These are phyloP conservation scores for Prasinococcaceae sp. DNA, from an alignment of 139 green algal genomes.

Conservation along the genomic window DNA sequence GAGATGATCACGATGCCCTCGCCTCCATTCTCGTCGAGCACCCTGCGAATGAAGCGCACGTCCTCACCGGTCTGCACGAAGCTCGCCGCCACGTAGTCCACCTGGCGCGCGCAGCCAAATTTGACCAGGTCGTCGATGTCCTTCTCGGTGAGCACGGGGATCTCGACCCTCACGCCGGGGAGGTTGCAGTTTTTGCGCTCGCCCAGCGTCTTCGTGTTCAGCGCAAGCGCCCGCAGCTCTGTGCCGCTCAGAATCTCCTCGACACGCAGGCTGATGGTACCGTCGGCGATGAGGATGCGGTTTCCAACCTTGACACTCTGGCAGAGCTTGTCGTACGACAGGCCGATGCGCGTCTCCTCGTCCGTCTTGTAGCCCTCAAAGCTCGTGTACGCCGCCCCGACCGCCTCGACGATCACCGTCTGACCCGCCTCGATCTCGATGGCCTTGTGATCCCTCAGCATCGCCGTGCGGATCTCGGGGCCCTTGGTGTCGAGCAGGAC, in stretches of 20 bases:
- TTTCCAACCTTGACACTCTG: constrained; percentile 30
- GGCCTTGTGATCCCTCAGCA: constrained; percentile 24
- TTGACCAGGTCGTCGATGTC: constrained; percentile 55
- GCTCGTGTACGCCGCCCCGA: constrained; percentile 32
- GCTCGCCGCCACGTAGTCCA: constrained; percentile 48
- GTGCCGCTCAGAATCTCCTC: constrained; percentile 23
- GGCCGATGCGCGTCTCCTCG: constrained; percentile 19
- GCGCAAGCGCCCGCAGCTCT: constrained; percentile 26
- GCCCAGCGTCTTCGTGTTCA: constrained; percentile 73
- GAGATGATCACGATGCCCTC: constrained; percentile 31
- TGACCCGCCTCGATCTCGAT: constrained; percentile 26
- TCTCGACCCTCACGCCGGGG: constrained; percentile 80
- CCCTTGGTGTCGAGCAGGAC: constrained; percentile 48
- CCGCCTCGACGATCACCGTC: constrained; percentile 27
- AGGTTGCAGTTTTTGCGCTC: constrained; percentile 95
- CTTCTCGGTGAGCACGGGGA: constrained; percentile 89
- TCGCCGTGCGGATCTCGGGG: constrained; percentile 40
- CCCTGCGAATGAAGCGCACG: constrained; percentile 5
- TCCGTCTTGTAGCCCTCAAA: constrained; percentile 20
- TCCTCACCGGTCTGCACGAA: constrained; percentile 32
- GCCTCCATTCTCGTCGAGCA: constrained; percentile 19
- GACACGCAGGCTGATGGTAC: constrained; percentile 71
- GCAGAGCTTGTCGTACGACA: constrained; percentile 42
- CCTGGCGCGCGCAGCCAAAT: constrained; percentile 34
- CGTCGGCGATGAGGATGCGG: constrained; percentile 45